Percentiles rank a stretch among this genome's conserved stretches.
These are phyloP conservation scores for Plantago elongata DNA, from an alignment of 257 asterid genomes.

Conservation along the genomic window DNA sequence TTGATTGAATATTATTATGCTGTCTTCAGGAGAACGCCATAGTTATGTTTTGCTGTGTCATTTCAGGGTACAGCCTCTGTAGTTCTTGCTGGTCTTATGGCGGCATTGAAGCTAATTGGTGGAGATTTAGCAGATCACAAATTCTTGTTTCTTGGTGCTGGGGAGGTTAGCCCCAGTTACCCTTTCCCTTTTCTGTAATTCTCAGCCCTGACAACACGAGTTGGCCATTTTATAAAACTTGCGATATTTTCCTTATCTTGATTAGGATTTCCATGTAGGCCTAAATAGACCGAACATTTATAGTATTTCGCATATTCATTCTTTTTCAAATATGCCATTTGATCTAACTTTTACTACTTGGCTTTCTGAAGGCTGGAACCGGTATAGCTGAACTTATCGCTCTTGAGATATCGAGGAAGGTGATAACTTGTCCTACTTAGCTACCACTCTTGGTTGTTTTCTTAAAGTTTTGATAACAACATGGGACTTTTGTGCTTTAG, in stretches of 20 bases:
- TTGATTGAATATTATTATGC: not conserved
- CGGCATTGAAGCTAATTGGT: slow-evolving; percentile 62
- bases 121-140: slow-evolving; percentile 78
- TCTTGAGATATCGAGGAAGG: slow-evolving; percentile 71
- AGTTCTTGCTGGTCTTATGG: slow-evolving; percentile 76
- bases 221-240: too few species aligned
- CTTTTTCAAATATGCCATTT: not conserved
- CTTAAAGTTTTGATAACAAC: slow-evolving; percentile 10
- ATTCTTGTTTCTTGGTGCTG: slow-evolving; percentile 95
- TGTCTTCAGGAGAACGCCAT: slow-evolving; percentile 5
- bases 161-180: slow-evolving; percentile 54
- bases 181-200: not conserved
- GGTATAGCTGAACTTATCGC: slow-evolving; percentile 98
- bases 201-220: too few species aligned
- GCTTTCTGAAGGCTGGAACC: slow-evolving; percentile 75
- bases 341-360: slow-evolving; percentile 22
- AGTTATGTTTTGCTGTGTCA: not conserved
- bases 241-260: too few species aligned
- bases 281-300: not conserved
- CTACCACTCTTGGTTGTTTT: slow-evolving; percentile 10
- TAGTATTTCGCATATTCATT: not conserved
- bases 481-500: slow-evolving; percentile 34
- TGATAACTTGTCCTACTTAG: slow-evolving; percentile 20
- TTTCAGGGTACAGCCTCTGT: slow-evolving; percentile 91
- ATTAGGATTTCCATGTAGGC: too few species aligned